Evolutionary conservation across 2,329 filamentous ascomycete genomes (phyloP), one percentile per base, ranked within the genome.

Genomic region (Mycosphaerella sp.): DNA sequence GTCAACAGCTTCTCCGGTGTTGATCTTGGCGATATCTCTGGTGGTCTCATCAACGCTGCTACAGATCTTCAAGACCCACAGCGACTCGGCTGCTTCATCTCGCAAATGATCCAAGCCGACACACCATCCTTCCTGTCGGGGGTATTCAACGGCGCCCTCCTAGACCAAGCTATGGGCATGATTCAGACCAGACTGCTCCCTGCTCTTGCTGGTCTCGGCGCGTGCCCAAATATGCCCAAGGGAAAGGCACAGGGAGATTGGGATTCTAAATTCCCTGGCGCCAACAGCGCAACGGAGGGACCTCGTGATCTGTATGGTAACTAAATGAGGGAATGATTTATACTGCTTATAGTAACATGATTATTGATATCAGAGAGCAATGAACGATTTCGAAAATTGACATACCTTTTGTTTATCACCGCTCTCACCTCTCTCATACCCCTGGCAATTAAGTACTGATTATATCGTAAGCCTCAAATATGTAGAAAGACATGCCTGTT

Each of bases 1-100:
- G 60, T 63, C 40, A 61, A 63, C 54, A 58, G 53, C 44, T 64
- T 62, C 49, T 37, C 42, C 16, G 59, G 57, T 16, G 56, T 62
- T 27, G 52, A 64, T 36, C 53, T 58, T 6, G 53, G 55, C 30
- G 59, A 62, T 37, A 58, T 63, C 37, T 43, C 60, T 16, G 59
- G 59, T 17, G 61, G 60, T 9, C 41, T 62, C 21, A 50, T 62
- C 52, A 62, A 61, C 47, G 35, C 40, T 40, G 52, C 54, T 39
- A 34, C 46, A 17, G 61, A 63, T 32, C 49, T 63, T 6, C 49
- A 41, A 12, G 58, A 63, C 41, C 59, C 61, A n/a, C 40, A 54
- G 9, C 52, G 53, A 16, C 39, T 61, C 37, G 54, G 50, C 30
- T 62, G 61, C 51, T 63, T 63, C 58, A 56, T 63, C 37, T 41